Conservation (phyloP, 352 stramenopile species). For the Globisporangium megalacanthum region DNA sequence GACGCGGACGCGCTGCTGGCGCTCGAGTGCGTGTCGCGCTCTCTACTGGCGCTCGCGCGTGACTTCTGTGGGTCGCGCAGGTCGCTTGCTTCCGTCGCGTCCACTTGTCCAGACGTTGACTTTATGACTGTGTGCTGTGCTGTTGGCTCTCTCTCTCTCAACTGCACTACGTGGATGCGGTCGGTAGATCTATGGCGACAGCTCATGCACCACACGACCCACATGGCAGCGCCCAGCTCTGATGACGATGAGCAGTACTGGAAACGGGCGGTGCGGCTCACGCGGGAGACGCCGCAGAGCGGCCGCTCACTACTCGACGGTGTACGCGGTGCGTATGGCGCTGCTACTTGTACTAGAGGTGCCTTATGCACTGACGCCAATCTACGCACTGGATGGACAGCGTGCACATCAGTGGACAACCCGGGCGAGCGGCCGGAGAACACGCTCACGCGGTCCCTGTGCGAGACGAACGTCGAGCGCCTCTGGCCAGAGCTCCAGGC, state of each 20-base stretch:
- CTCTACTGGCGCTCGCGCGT: neutral
- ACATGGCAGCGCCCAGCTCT: conserved; percentile 4
- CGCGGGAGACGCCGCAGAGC: conserved; percentile 11
- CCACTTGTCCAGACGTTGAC: conserved; percentile 2
- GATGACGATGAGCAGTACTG: conserved; percentile 11
- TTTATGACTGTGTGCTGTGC: too few species aligned
- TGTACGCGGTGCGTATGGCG: conserved; percentile 25
- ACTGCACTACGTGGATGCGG: too few species aligned
- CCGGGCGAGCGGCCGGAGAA: conserved; percentile 41
- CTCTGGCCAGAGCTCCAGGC: conserved; percentile 17
- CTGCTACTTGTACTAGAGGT: neutral
- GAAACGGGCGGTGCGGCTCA: conserved; percentile 30
- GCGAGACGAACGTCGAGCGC: conserved; percentile 26
- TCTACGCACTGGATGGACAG: conserved; percentile 8
- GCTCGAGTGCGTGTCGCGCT: conserved; percentile 20
- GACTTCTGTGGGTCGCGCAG: conserved; percentile 9
- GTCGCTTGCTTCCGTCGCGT: conserved; percentile 13
- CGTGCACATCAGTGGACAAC: conserved; percentile 46
- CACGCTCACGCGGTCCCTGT: conserved; percentile 34
- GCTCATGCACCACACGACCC: conserved; percentile 13
- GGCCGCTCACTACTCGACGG: conserved; percentile 26
- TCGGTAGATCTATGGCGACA: conserved; percentile 26
- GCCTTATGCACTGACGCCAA: neutral
- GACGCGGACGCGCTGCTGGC: conserved; percentile 28
- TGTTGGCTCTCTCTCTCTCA: too few species aligned